Evolutionary conservation across 768 basidiomycete genomes (phyloP), one percentile per base, ranked within the genome.

Genomic region (Phlebiopsis flavidoalba): DNA sequence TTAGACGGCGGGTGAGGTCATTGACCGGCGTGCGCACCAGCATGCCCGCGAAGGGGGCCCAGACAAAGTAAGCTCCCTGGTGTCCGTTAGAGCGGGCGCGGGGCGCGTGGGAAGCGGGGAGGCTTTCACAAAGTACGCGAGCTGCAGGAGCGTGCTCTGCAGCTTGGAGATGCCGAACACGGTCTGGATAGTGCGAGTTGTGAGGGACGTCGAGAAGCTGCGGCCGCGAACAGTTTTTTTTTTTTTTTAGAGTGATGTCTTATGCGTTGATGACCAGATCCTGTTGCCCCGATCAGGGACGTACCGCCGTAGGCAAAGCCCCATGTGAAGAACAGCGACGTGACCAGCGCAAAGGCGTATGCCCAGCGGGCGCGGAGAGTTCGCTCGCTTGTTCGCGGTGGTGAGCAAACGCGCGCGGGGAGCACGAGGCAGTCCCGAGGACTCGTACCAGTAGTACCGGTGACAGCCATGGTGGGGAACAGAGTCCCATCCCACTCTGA

Each of bases 291-390:
- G 12, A 43, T 43, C 40, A 17, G 12, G 17, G 21, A 58, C 81
- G 66, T 69, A 85, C 82, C n/a, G 37, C 86, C 86, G 60, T 87
- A 86, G 6, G 86, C 82, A 70, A 87, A 87, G 0, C 86, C 86
- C 85, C 85, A 84, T 80, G 87, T 86, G 73, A 90, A 89, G 78
- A 90, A 90, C 35, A 90, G 76, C 11, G 87, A 83, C 19, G 88
- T 90, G 61, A 91, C 85, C 58, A 90, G 80, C 43, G 76, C 75
- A 69, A 88, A 91, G 8, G 88, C 78, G 68, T 80, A 85, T 26
- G 72, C 73, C 80, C 80, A 85, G 65, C 76, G 74, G 50, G 69
- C 74, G 63, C 73, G n/a, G 71, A 72, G 60, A 83, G 72, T 62
- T 83, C 75, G 54, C 79, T 69, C 54, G 76, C 80, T 77, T n/a